These are phyloP conservation scores for Phytopythium helicoides DNA, from an alignment of 352 stramenopile species.

Conservation along the genomic window DNA sequence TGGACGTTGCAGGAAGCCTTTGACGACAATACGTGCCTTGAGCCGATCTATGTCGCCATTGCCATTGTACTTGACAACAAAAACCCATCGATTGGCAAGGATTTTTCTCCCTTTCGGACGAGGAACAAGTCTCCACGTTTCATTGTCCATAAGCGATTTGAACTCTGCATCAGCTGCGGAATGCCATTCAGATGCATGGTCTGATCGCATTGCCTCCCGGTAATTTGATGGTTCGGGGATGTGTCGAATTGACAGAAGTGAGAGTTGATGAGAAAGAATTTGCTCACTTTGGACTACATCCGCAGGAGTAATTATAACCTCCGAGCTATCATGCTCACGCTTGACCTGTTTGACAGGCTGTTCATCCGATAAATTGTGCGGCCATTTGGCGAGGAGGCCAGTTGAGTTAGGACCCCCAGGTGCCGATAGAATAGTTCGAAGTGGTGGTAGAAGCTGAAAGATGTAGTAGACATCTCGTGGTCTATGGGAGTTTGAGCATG, in stretches of 20 bases:
- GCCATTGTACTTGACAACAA: slow-evolving; percentile 12
- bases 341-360: too few species aligned
- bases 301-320: too few species aligned
- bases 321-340: too few species aligned
- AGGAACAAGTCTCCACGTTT: slow-evolving; percentile 3
- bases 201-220: neutral
- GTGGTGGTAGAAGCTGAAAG: too few species aligned
- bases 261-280: neutral
- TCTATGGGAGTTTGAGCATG: too few species aligned
- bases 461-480: too few species aligned
- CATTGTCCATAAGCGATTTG: slow-evolving; percentile 6
- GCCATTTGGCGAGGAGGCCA: too few species aligned
- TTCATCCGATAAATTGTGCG: too few species aligned
- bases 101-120: neutral
- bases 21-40: slow-evolving; percentile 3
- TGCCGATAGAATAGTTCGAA: too few species aligned
- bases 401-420: too few species aligned
- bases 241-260: slow-evolving; percentile 7
- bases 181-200: slow-evolving; percentile 4
- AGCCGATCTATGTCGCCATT: slow-evolving; percentile 7
- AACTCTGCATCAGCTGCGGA: slow-evolving; percentile 5
- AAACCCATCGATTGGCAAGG: slow-evolving; percentile 5
- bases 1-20: slow-evolving; percentile 1
- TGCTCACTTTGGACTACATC: too few species aligned
- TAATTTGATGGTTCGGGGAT: slow-evolving; percentile 10